These are phyloP conservation scores for Heliosperma pusillum DNA, from an alignment of 148 eudicot genomes.

Conservation along the genomic window DNA sequence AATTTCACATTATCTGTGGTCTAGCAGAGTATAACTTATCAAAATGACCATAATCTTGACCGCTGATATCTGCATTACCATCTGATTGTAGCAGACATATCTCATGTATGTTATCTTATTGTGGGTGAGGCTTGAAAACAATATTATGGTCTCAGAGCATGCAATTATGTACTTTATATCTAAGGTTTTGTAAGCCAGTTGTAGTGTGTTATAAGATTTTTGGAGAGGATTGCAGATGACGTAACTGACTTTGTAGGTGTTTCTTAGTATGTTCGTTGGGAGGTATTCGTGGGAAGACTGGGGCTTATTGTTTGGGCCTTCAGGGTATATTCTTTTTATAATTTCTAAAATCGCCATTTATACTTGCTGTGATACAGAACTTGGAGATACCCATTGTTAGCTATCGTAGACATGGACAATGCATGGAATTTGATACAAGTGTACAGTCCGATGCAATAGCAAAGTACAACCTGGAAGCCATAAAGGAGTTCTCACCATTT, in stretches of 20 bases:
- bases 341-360: background rate
- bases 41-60: background rate
- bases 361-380: constrained; percentile 36
- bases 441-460: constrained; percentile 49
- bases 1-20: background rate
- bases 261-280: background rate
- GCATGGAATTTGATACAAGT: constrained; percentile 55
- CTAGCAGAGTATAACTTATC: background rate
- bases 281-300: background rate
- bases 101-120: background rate
- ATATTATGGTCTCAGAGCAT: background rate
- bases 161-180: background rate
- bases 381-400: constrained; percentile 68
- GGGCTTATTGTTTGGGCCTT: background rate
- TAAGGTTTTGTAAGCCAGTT: background rate
- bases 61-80: background rate
- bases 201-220: constrained; percentile 4
- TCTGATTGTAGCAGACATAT: background rate
- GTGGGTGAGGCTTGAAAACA: background rate
- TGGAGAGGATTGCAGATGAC: background rate
- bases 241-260: background rate
- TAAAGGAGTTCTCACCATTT: constrained; percentile 69
- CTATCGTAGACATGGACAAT: constrained; percentile 46
- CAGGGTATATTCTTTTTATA: background rate
- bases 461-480: constrained; percentile 46